Evolutionary conservation across 2,329 filamentous ascomycete species (phyloP), one percentile per base, ranked within the genome.

Genomic region (Phoma herbarum): DNA sequence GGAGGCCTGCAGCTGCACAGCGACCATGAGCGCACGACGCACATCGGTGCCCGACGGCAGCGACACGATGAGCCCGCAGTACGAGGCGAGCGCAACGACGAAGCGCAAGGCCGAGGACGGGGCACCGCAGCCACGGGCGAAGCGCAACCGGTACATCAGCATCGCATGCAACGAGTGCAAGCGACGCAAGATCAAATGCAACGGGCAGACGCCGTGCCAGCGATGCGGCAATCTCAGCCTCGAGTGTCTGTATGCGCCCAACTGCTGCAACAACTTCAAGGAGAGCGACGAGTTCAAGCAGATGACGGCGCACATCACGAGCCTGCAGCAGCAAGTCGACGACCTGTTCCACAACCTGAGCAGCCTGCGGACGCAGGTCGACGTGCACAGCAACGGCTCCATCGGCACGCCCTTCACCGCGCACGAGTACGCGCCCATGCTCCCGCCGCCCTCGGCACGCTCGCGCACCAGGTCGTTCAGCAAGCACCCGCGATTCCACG

Each of bases 251-350:
- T 89, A 89, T 78, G 85, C 86, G 60, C 86, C 86, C 5, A 89
- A 89, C 70, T 89, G 87, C 79, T 88, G 86, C 75, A 93, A 87
- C 80, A 92, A 86, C 76, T 93, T 97, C 83, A 95, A 94, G 77
- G 93, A 97, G 70, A 93, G 92, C 45, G 91, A 96, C 81, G 93
- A 97, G 75, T 97, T 93, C 82, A 91, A 88, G 71, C 85, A 88
- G 35, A 92, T 97, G 88, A 86, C 87, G 53, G 82, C 84, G 31
- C 90, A 95, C 65, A 86, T 97, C 59, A 80, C 82, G 11, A 84
- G 85, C 9, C 84, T 97, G 23, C 93, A 97, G 75, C 89, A 94
- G 53, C 92, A 97, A 78, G 90, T 97, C 70, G 88, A 91, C 59
- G 85, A 85, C 63, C 84, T 98, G 29, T 91, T 89, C 71, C 86